Evolutionary conservation across 331 rosid species (phyloP), one percentile per base, ranked within the genome.

Genomic region (Dryas integrifolia): DNA sequence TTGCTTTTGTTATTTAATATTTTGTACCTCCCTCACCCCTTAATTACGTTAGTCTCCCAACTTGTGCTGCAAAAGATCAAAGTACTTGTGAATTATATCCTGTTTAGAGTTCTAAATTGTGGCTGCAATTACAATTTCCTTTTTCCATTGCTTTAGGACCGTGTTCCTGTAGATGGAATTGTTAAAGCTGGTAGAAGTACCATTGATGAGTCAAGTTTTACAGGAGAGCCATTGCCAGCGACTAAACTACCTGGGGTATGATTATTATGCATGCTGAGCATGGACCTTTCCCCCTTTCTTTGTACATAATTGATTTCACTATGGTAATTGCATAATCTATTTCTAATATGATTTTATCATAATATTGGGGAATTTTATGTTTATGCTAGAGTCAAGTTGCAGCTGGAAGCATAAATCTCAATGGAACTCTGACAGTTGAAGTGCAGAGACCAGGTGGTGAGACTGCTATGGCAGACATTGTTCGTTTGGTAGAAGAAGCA

Each of bases 401-500:
- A 55, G 97, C 98, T 46, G 98, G 98, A 80, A 89, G 96, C 81
- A 91, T 94, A 88, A 94, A 94, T 83, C 92, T 94, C 75, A 94
- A 94, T 83, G 98, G 98, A 81, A 85, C 91, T 81, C 92, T 94
- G 65, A 88, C 97, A 0, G 69, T 94, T 78, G 92, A 89, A 85
- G 98, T 91, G 70, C 88, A 73, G 72, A 87, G 97, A 83, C 90
- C 96, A 43, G 98, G 98, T 70, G 94, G 95, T 30, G 98, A 89
- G 86, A 89, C 96, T 76, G 88, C 90, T 18, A 91, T 94, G 82
- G 96, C 83, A 76, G 85, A 91, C 82, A 89, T 94, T 75, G 77
- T 94, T 85, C 98, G 98, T 79, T 86, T 94, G 77, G 96, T 94
- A 48, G 97, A 94, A 84, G 97, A 94, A 81, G 97, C 98, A 71